Percentiles rank a stretch among this genome's conserved stretches.
These are phyloP conservation scores for Glomus cerebriforme DNA, from an alignment of 192 early-diverging fungal species.

Conservation along the genomic window DNA sequence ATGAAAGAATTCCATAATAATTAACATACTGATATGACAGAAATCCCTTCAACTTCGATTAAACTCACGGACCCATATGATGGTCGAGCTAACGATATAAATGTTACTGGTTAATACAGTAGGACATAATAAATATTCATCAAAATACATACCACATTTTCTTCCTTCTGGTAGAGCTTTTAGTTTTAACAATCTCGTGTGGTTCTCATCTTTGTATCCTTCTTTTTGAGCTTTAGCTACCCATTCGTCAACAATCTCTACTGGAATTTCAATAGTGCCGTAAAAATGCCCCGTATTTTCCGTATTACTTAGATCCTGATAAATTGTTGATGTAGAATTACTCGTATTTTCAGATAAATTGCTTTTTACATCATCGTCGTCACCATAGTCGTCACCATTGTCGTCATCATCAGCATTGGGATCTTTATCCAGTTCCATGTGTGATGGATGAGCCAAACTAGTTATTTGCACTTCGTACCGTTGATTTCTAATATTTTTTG, in stretches of 20 bases:
- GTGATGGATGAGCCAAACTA: conserved; percentile 43
- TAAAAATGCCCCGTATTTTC: conserved; percentile 44
- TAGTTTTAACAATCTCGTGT: conserved; percentile 32
- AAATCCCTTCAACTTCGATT: conserved; percentile 70
- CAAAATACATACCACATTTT: conserved; percentile 42
- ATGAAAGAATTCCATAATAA: neutral
- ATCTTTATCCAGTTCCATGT: conserved; percentile 41
- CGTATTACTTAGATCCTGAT: conserved; percentile 26
- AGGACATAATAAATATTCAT: conserved; percentile 14
- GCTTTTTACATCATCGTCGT: too few relatives aligned
- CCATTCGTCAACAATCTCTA: conserved; percentile 41
- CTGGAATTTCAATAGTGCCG: conserved; percentile 38
- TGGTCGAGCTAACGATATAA: conserved; percentile 35
- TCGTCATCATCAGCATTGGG: conserved; percentile 34
- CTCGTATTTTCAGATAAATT: conserved; percentile 30
- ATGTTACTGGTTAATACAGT: conserved; percentile 29
- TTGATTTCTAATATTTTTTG: conserved; percentile 50
- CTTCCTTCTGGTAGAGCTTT: conserved; percentile 27
- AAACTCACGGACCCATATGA: conserved; percentile 52
- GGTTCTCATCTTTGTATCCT: conserved; percentile 8
- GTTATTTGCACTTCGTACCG: conserved; percentile 50
- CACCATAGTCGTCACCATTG: neutral
- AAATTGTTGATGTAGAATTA: conserved; percentile 22
- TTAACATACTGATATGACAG: conserved; percentile 61
- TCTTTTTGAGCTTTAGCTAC: conserved; percentile 29